Evolutionary conservation across 108 stramenopile genomes (phyloP).

Genomic region (Skeletonema menzelii): DNA sequence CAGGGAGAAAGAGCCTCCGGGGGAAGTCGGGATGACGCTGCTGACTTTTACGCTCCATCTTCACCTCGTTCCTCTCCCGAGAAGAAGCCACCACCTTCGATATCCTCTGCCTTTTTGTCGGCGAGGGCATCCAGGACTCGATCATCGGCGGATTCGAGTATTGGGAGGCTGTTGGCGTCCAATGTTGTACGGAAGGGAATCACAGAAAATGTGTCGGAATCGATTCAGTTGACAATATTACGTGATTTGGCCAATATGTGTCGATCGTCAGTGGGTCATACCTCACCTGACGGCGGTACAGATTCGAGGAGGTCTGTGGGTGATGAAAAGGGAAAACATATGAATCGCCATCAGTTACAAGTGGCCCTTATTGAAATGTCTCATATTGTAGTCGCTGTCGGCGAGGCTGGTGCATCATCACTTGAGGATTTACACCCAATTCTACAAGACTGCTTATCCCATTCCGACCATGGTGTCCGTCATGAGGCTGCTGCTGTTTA

Average conservation of each 20-base stretch:
- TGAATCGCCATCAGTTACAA: constrained; percentile 77
- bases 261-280: constrained; percentile 13
- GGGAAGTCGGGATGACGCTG: constrained; percentile 2
- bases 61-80: constrained; percentile 37
- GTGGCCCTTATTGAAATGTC: constrained; percentile 82
- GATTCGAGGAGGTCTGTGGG: constrained; percentile 16
- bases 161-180: constrained; percentile 61
- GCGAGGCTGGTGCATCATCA: constrained; percentile 71
- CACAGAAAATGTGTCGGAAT: constrained; percentile 69
- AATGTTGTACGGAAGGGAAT: constrained; percentile 72
- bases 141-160: constrained; percentile 69
- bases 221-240: constrained; percentile 63
- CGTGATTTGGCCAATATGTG: constrained; percentile 61
- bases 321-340: constrained; percentile 19
- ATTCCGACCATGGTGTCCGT: constrained; percentile 80
- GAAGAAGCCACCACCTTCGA: constrained; percentile 24
- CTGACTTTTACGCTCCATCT: constrained; percentile 33
- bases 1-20: constrained; percentile 8
- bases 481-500: constrained; percentile 79
- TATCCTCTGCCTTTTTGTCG: constrained; percentile 48
- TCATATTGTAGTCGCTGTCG: constrained; percentile 65
- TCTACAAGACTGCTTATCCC: constrained; percentile 58
- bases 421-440: constrained; percentile 63
- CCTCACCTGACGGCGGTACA: constrained; percentile 17
- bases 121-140: constrained; percentile 39